Base-by-base conservation (phyloP, 75 land plant genomes). In the Ceratopteris richardii region DNA sequence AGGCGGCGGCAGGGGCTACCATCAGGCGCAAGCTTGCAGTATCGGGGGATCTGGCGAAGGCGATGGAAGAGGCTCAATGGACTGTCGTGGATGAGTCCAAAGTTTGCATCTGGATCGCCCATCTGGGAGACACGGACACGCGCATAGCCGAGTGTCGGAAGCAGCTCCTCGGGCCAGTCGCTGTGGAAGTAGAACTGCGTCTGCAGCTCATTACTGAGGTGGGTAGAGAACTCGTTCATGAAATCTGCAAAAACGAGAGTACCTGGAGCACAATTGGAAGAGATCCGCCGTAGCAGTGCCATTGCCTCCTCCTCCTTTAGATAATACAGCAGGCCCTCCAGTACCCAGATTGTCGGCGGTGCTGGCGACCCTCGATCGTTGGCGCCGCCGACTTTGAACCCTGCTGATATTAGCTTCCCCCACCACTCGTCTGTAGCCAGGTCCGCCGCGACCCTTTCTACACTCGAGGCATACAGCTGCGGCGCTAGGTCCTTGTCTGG, bases 101-200 rank as follows among this genome's bases (percentile, higher is more conserved):
- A 87, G 51, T 81, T 57, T 31, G 92, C 92, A 71, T 87, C 92
- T 11, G 82, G 70, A 30, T 87, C 92, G 9, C 92, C 92, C 36
- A 87, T 76, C 44, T 87, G 88, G 29, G 88, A 87, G 55, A 87
- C 77, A 62, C 69, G 73, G n/a, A 87, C 92, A n/a, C 76, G 60
- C 1, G 75, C 72, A 51, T 76, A 87, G 14, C 92, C 92, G 0
- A 87, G 48, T 20, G 72, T 42, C 29, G 92, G 84, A 44, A 84
- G 71, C 18, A 87, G 70, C 33, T 81, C 70, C 25, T 87, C 92
- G 0, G 88, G 92, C 92, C 88, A 87, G 58, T 87, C 92, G 54
- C 88, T 78, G 61, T 79, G 82, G 76, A 87, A 87, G 1, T 81
- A 78, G 71, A 71, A 87, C 41, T 60, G 67, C 41, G 78, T 75